phyloP scores from a whole-genome alignment of 73 alveolate species.

The Tetrahymena borealis region DNA sequence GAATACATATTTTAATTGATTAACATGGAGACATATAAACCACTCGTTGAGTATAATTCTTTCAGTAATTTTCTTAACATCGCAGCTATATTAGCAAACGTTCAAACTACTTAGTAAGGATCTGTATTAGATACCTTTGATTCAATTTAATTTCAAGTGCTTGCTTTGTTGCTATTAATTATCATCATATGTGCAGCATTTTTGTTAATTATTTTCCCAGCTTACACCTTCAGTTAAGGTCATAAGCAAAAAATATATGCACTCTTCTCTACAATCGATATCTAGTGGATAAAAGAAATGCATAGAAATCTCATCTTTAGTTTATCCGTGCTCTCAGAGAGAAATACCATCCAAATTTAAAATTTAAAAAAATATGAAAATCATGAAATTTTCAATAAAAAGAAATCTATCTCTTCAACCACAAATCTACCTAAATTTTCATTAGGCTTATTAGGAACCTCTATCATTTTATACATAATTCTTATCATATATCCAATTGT shows the following conservation, averaged over 20 bases:
- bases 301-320: neutral
- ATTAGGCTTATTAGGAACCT: neutral
- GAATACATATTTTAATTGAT: neutral
- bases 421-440: neutral
- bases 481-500: neutral
- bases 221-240: neutral
- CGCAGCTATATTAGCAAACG: neutral
- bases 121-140: neutral
- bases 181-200: neutral
- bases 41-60: neutral
- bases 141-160: neutral
- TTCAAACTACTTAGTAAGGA: neutral
- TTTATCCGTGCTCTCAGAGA: neutral
- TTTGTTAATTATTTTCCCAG: neutral
- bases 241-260: neutral
- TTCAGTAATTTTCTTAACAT: neutral
- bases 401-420: neutral
- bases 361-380: neutral
- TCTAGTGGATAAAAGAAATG: neutral
- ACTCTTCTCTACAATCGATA: neutral
- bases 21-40: neutral
- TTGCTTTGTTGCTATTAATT: neutral
- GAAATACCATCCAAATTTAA: neutral
- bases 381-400: neutral
- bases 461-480: neutral